Base-by-base conservation (phyloP, 2,329 filamentous ascomycete species). In the Lasiodiplodia citricola region DNA sequence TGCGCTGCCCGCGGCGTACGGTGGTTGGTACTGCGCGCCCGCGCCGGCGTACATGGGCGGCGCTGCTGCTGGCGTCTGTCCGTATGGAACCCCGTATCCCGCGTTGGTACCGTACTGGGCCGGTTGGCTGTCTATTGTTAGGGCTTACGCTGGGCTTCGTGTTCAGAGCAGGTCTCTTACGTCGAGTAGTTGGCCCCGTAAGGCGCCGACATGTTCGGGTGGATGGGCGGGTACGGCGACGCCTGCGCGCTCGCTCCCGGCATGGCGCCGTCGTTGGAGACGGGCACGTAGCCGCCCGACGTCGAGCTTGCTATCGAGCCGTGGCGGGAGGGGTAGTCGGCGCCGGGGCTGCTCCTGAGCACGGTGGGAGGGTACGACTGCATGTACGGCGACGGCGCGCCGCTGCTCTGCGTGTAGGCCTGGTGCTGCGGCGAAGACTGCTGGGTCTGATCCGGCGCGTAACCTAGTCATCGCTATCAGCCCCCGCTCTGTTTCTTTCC, bases 1-100 rank as follows among this genome's bases (percentile, higher is more conserved):
- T n/a, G 74, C 70, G 55, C 74, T 69, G 23, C 73, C 71, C 4
- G 78, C 76, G 4, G 28, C 44, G 63, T 80, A 80, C 10, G 76
- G 60, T 28, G 62, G 66, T 31, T 75, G 71, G 66, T 79, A 80
- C 31, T 74, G 71, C 23, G 77, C 71, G 37, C 76, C 72, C 41
- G 74, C 70, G n/a, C 78, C 57, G n/a, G 50, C 77, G 60, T 80
- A 80, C 73, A 80, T 71, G 10, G 78, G 78, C 4, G 38, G 77
- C 74, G 44, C 75, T 76, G 71, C 78, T 78, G 18, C 21, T 55
- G 44, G 56, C 31, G 66, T 38, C 25, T 58, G 21, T 38, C 58
- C 57, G 54, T 76, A 76, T 69, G 67, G 74, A 38, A 79, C 74
- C 18, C 60, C 60, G 60, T 80, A 80, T 60, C 73, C 77, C 18